Base-by-base conservation (phyloP, 768 basidiomycete genomes). In the Tricholoma sp. region DNA sequence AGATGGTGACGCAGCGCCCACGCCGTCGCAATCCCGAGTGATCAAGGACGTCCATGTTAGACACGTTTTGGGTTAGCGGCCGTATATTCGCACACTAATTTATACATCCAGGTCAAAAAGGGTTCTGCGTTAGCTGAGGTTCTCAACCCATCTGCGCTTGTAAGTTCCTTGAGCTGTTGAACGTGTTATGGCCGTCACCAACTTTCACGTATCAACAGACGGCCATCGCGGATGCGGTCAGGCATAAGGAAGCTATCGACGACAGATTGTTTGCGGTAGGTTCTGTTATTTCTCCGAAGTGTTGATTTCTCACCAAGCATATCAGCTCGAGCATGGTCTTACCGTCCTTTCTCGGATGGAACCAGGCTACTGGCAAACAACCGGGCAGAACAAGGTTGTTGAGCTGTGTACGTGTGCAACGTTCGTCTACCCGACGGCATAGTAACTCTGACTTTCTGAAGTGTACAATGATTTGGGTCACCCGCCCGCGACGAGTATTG, bases 401-500 rank as follows among this genome's bases (percentile, higher is more conserved):
- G 72, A 84, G 63, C 73, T 83, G 32, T 64, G 91, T 90, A 57
- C 58, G 87, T 74, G 6, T 34, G 49, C 41, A 51, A 29, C 24
- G 18, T 28, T n/a, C 17, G 15, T 4, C 11, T 15, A 56, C 17
- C 55, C 8, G 45, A 13, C 13, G 15, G n/a, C 45, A 13, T n/a
- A 4, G 24, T 54, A 15, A 57, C 49, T 29, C 33, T 50, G 53
- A 17, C 34, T 20, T 34, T 33, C 9, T 28, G 34, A 13, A 91
- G 89, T 91, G 56, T 93, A 91, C 68, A 82, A 87, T 59, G 93
- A 94, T 68, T 79, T 96, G 13, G 70, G 83, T 0, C 92, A 94
- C 67, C 92, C 92, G 3, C 79, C 91, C 6, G 73, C 83, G 6
- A 89, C 91, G 1, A 83, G 75, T 59, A 68, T 91, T 36, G 84